A percentile compares a stretch with the other conserved stretches of the same genome.
Conservation (phyloP, 805 yeast genomes). For the Metschnikowia lachancei region DNA sequence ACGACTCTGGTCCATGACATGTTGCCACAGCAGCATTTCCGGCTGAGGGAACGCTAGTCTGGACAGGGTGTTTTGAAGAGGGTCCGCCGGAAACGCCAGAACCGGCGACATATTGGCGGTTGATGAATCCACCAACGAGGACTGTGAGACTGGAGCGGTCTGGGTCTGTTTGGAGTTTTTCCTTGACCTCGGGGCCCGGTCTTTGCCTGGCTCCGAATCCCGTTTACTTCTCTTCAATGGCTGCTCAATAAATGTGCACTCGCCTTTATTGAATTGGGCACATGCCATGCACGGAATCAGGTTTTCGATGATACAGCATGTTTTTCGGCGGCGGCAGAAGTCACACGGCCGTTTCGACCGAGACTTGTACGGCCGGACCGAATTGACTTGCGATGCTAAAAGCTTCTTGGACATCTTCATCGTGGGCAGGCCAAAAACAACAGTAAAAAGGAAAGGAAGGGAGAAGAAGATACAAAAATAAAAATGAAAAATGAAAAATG, state of each 20-base stretch:
- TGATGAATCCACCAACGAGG: not conserved
- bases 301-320: slow-evolving; percentile 35
- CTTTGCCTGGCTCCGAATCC: not conserved
- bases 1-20: slow-evolving; percentile 7
- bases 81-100: not conserved
- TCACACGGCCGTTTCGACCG: slow-evolving; percentile 37
- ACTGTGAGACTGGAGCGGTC: not conserved
- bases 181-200: not conserved
- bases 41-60: not conserved
- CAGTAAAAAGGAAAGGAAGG: no score
- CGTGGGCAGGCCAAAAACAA: not conserved
- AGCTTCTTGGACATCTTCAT: slow-evolving; percentile 18
- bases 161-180: not conserved
- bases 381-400: slow-evolving; percentile 20
- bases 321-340: slow-evolving; percentile 33
- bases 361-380: slow-evolving; percentile 33
- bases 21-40: slow-evolving; percentile 9
- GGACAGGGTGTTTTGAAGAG: not conserved
- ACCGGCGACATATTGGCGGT: not conserved
- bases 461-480: no score
- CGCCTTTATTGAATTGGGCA: slow-evolving; percentile 27
- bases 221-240: slow-evolving; percentile 62
- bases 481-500: no score
- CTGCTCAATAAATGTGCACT: slow-evolving; percentile 32
- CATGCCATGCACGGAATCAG: slow-evolving; percentile 32